These are phyloP conservation scores for Hansenula sp. DNA, from an alignment of 1,139 yeast genomes.

Conservation along the genomic window DNA sequence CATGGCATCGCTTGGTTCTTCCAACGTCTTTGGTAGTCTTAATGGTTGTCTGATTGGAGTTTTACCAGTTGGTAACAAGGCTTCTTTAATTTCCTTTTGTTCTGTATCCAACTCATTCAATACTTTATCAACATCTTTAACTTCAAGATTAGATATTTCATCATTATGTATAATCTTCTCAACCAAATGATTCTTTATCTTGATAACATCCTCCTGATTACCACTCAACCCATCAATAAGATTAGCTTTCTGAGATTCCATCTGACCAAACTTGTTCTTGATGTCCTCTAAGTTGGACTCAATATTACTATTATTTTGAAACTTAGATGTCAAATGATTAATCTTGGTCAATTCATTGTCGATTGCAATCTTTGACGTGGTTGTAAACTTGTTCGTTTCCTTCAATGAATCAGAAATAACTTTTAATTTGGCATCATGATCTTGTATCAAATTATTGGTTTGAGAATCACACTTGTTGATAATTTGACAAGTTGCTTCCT, in stretches of 20 bases:
- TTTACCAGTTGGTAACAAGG: conserved; percentile 23
- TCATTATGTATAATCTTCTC: conserved; percentile 10
- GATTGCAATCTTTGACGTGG: conserved; percentile 9
- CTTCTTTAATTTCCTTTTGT: conserved; percentile 17
- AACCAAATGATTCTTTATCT: neutral
- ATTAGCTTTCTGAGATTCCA: conserved; percentile 1
- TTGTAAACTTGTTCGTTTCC: conserved; percentile 13
- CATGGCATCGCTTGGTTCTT: neutral
- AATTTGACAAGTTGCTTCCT: conserved; percentile 25
- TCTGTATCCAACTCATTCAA: conserved; percentile 20
- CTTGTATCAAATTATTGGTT: conserved; percentile 23
- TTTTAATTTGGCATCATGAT: conserved; percentile 20
- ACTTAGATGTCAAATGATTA: conserved; percentile 6
- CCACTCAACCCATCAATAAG: conserved; percentile 1
- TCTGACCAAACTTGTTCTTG: conserved; percentile 5
- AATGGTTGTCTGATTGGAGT: conserved; percentile 22
- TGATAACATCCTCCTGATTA: neutral
- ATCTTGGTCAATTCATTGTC: conserved; percentile 16
- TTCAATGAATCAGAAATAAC: conserved; percentile 14
- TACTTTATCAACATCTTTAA: conserved; percentile 15
- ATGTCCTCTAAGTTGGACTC: neutral
- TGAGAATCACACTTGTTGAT: conserved; percentile 31
- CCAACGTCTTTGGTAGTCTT: conserved; percentile 11
- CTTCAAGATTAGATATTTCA: conserved; percentile 10
- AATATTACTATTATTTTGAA: conserved; percentile 7